phyloP scores from a whole-genome alignment of 495 filamentous ascomycete genomes.

The Penicillium longicatenatum region DNA sequence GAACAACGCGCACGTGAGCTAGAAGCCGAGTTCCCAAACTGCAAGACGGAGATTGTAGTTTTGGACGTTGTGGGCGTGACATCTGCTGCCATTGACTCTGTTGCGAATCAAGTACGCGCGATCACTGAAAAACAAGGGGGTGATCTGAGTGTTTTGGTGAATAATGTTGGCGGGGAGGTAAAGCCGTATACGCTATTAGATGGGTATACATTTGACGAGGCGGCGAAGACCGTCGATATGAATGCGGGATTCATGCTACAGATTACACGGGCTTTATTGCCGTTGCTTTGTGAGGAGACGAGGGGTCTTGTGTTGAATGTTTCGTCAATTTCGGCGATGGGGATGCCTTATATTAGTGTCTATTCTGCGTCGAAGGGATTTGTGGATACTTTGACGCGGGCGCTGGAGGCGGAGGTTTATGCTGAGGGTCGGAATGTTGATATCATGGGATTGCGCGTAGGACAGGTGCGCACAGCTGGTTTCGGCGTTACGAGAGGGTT shows the following conservation, averaged over 20 bases:
- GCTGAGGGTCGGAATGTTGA: conserved; percentile 28
- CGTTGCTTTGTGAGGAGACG: conserved; percentile 26
- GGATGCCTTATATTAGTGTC: conserved; percentile 37
- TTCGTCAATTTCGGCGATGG: conserved; percentile 34
- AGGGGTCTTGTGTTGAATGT: conserved; percentile 47
- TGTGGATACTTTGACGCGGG: conserved; percentile 33
- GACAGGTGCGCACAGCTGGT: conserved; percentile 23
- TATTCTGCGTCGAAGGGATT: conserved; percentile 44
- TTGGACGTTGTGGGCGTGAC: conserved; percentile 33
- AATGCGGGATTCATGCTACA: conserved; percentile 45
- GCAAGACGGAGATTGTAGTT: conserved; percentile 27
- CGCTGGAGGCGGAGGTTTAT: conserved; percentile 32
- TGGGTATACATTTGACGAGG: conserved; percentile 19
- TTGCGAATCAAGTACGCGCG: conserved; percentile 19
- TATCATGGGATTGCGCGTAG: conserved; percentile 32
- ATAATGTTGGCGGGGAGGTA: conserved; percentile 49
- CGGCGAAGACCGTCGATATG: conserved; percentile 32
- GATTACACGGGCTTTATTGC: conserved; percentile 43
- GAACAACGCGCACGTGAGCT: conserved; percentile 30
- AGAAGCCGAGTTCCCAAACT: conserved; percentile 28
- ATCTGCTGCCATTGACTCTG: conserved; percentile 13
- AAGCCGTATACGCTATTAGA: conserved; percentile 24
- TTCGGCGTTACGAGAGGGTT: conserved; percentile 22
- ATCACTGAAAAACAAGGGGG: conserved; percentile 20
- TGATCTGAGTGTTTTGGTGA: conserved; percentile 45